phyloP scores from a whole-genome alignment of 495 filamentous ascomycete genomes.

The Penicillium odoratum region DNA sequence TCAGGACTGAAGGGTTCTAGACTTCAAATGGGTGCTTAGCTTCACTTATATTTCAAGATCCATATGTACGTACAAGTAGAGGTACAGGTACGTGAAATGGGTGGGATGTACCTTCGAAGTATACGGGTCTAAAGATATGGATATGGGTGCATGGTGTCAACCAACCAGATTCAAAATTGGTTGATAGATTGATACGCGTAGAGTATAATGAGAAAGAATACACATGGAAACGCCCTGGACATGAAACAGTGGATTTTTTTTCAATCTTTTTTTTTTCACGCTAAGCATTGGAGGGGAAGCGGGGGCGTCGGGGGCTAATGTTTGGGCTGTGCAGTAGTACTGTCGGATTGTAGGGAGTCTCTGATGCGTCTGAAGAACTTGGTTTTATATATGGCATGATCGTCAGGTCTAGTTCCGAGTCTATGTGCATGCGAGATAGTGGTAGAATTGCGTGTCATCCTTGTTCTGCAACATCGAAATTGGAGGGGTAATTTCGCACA shows the following conservation, averaged over 20 bases:
- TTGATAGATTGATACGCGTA: no score
- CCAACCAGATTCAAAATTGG: not conserved
- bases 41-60: not conserved
- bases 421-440: not conserved
- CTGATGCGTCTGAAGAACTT: not conserved
- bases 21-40: not conserved
- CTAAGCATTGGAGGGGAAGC: conserved; percentile 22
- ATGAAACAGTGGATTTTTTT: not conserved
- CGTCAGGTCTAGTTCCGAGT: not conserved
- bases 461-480: not conserved
- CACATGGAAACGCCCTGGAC: not conserved
- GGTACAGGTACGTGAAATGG: not conserved
- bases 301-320: conserved; percentile 18
- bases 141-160: not conserved
- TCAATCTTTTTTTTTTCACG: conserved; percentile 18
- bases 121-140: not conserved
- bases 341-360: not conserved
- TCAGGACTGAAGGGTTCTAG: not conserved
- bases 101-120: not conserved
- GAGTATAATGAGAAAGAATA: not conserved
- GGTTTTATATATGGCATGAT: not conserved
- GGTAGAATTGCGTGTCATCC: not conserved
- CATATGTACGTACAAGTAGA: not conserved
- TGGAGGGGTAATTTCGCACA: conserved; percentile 5
- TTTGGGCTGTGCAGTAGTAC: conserved; percentile 17